Conservation (phyloP, 2,329 filamentous ascomycete species). For the Magnaporthales sp. region DNA sequence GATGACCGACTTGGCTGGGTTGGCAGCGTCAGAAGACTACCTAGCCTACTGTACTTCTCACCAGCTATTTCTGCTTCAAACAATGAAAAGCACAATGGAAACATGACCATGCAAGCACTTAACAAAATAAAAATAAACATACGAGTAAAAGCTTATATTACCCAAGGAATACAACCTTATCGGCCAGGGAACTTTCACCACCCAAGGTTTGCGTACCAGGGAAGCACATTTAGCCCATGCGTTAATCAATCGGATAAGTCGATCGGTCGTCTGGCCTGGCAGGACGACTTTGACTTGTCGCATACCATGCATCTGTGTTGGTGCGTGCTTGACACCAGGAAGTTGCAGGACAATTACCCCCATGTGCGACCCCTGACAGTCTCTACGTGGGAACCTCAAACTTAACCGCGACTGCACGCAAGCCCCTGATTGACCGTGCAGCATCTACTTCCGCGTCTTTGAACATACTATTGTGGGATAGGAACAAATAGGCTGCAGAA, state of each 20-base stretch:
- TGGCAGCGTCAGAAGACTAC: background rate
- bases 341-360: background rate
- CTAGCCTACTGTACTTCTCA: background rate
- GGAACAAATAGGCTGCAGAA: background rate
- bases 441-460: background rate
- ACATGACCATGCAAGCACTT: background rate
- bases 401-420: background rate
- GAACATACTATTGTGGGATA: background rate
- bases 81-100: background rate
- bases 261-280: background rate
- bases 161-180: background rate
- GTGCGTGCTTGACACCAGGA: background rate
- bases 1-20: background rate
- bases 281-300: background rate
- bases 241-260: background rate
- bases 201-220: background rate
- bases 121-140: background rate
- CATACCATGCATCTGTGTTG: background rate
- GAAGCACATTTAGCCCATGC: background rate
- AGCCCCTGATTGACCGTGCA: conserved; percentile 2
- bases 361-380: background rate
- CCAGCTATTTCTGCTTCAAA: background rate
- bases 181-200: background rate
- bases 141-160: background rate
- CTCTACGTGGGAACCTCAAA: conserved; percentile 1